Percentiles rank a stretch among this genome's conserved stretches.
Evolutionary conservation across 257 asterid species (phyloP).

Genomic region (Perilla frutescens): DNA sequence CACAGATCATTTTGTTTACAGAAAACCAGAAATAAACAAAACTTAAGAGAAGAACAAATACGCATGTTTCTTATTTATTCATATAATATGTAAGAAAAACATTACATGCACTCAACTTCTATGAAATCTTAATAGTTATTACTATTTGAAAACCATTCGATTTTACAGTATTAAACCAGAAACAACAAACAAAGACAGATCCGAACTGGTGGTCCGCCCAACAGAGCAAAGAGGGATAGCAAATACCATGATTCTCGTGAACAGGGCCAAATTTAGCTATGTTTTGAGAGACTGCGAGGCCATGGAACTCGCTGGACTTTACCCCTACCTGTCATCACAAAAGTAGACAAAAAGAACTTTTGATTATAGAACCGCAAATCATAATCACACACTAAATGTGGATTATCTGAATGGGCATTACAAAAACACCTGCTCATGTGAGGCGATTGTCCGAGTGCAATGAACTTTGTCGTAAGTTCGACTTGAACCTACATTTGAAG

Average conservation of each 20-base stretch:
- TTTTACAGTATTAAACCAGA: background rate
- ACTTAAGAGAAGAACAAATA: background rate
- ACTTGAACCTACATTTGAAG: conserved; percentile 42
- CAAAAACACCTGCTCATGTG: conserved; percentile 51
- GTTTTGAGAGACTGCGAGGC: conserved; percentile 52
- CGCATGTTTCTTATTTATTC: background rate
- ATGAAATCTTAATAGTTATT: background rate
- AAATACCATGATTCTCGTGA: conserved; percentile 52
- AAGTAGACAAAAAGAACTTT: background rate
- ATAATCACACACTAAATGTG: background rate
- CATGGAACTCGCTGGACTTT: conserved; percentile 61
- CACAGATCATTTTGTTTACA: background rate
- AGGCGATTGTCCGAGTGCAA: conserved; percentile 41
- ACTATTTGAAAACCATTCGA: background rate
- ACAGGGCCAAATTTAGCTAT: conserved; percentile 38
- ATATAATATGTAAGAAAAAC: background rate
- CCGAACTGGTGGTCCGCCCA: background rate
- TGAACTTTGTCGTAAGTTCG: conserved; percentile 35
- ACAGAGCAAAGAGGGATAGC: conserved; percentile 23
- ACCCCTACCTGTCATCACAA: conserved; percentile 58
- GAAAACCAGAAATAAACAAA: background rate
- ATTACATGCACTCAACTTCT: background rate
- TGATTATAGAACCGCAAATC: background rate
- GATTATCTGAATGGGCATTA: background rate
- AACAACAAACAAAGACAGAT: background rate